phyloP scores from a whole-genome alignment of 2,329 filamentous ascomycete species.

The Daldinia sp. region DNA sequence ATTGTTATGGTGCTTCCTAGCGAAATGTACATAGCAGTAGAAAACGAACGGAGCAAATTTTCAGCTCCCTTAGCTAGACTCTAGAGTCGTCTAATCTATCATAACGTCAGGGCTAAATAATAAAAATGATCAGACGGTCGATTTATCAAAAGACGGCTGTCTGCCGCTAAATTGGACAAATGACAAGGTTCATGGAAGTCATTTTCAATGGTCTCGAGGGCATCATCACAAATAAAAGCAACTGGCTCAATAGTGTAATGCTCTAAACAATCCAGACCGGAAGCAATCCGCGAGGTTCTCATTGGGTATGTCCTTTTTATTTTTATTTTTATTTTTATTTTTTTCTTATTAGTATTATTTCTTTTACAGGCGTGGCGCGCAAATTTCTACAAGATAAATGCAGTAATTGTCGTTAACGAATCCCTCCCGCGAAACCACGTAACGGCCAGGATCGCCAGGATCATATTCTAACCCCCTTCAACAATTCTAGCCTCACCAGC shows the following conservation, averaged over 20 bases:
- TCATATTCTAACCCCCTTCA: conserved; percentile 12
- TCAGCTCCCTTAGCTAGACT: neutral
- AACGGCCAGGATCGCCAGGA: too few relatives aligned
- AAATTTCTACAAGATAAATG: neutral
- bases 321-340: too few relatives aligned
- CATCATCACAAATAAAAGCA: conserved; percentile 21
- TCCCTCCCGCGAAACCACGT: too few relatives aligned
- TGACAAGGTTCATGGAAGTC: conserved; percentile 31
- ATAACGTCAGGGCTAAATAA: neutral
- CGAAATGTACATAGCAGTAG: neutral
- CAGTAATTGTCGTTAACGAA: neutral
- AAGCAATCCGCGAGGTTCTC: conserved; percentile 4
- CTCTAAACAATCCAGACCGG: conserved; percentile 1
- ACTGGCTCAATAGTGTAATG: conserved; percentile 17
- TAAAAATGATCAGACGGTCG: conserved; percentile 4
- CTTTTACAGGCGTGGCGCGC: neutral
- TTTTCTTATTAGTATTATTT: neutral
- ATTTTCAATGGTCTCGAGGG: conserved; percentile 11
- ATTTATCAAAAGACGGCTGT: conserved; percentile 19
- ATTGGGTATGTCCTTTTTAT: neutral
- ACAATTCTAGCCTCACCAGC: conserved; percentile 16
- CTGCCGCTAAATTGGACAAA: conserved; percentile 32
- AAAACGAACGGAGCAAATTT: neutral
- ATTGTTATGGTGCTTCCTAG: neutral
- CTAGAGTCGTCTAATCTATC: neutral